Evolutionary conservation across 257 asterid species (phyloP).

Genomic region (Rehmannia glutinosa): DNA sequence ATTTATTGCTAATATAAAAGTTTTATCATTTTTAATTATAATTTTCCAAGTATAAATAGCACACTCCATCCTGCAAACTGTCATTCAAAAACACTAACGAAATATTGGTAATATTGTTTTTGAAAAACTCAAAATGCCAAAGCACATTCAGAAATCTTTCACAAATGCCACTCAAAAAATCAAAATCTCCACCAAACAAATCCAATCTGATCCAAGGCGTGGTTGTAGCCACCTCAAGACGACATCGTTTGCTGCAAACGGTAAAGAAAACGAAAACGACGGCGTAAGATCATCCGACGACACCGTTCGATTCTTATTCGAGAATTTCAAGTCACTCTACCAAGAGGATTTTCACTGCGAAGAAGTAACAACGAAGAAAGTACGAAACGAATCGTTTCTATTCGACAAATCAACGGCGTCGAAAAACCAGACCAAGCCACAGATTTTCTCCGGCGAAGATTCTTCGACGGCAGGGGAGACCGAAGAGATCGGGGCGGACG

Average conservation of each 20-base stretch:
- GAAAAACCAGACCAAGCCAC: neutral
- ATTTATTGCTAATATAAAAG: no score
- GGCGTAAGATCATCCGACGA: slow-evolving; percentile 33
- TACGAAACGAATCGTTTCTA: neutral
- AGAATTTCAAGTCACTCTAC: slow-evolving; percentile 43
- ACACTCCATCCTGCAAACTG: no score
- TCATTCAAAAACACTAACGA: no score
- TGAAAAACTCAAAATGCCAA: no score
- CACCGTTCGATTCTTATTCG: slow-evolving; percentile 39
- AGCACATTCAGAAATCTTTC: no score
- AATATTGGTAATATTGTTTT: no score
- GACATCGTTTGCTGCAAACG: slow-evolving; percentile 25
- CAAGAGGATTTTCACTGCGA: slow-evolving; percentile 9
- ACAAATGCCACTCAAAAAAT: neutral
- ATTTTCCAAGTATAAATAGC: no score
- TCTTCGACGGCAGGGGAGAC: slow-evolving; percentile 1
- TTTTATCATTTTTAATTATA: no score
- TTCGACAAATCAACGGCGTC: slow-evolving; percentile 13
- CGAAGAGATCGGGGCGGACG: neutral
- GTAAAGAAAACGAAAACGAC: slow-evolving; percentile 3
- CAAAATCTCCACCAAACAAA: neutral
- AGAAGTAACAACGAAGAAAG: slow-evolving; percentile 15
- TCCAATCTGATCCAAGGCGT: neutral
- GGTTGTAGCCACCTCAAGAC: neutral
- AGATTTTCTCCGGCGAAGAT: neutral